A percentile compares a stretch with the other conserved stretches of the same genome.
Evolutionary conservation across 768 basidiomycete genomes (phyloP).

Genomic region (Rubroboletus satanas): DNA sequence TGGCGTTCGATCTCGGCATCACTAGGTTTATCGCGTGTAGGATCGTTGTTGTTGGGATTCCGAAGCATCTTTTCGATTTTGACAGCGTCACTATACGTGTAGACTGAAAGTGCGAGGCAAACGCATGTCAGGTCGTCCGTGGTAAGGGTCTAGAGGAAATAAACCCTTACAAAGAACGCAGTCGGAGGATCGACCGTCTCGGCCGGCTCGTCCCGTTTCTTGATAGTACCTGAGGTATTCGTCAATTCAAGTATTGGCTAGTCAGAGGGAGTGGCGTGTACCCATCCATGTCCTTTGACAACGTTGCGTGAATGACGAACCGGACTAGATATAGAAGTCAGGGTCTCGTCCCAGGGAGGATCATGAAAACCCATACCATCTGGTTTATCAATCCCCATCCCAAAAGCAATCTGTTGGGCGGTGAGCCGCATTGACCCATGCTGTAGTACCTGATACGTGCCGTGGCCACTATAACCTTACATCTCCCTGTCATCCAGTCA

Average conservation of each 20-base stretch:
- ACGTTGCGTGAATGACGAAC: slow-evolving; percentile 83
- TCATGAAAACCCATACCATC: slow-evolving; percentile 46
- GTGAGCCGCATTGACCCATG: neutral
- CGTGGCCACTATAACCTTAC: slow-evolving; percentile 89
- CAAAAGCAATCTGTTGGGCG: slow-evolving; percentile 76
- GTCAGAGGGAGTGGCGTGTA: slow-evolving; percentile 34
- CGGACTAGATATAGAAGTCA: slow-evolving; percentile 53
- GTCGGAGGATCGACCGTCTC: slow-evolving; percentile 79
- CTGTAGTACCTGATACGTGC: slow-evolving; percentile 39
- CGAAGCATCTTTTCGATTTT: slow-evolving; percentile 59
- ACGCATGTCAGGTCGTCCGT: neutral
- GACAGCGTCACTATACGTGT: slow-evolving; percentile 54
- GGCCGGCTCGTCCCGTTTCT: slow-evolving; percentile 95
- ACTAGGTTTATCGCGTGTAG: slow-evolving; percentile 29
- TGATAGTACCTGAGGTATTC: slow-evolving; percentile 67
- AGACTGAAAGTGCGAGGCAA: slow-evolving; percentile 46
- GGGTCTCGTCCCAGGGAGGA: neutral
- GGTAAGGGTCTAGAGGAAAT: neutral
- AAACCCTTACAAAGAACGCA: slow-evolving; percentile 76
- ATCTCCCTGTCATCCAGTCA: slow-evolving; percentile 70
- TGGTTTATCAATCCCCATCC: slow-evolving; percentile 93
- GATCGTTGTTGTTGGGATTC: slow-evolving; percentile 40
- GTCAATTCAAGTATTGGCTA: neutral
- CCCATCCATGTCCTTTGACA: slow-evolving; percentile 84
- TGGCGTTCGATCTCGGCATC: slow-evolving; percentile 64